A percentile compares a stretch with the other conserved stretches of the same genome.
Evolutionary conservation across 202 grass and related monocot genomes (phyloP).

Genomic region (Setaria italica): DNA sequence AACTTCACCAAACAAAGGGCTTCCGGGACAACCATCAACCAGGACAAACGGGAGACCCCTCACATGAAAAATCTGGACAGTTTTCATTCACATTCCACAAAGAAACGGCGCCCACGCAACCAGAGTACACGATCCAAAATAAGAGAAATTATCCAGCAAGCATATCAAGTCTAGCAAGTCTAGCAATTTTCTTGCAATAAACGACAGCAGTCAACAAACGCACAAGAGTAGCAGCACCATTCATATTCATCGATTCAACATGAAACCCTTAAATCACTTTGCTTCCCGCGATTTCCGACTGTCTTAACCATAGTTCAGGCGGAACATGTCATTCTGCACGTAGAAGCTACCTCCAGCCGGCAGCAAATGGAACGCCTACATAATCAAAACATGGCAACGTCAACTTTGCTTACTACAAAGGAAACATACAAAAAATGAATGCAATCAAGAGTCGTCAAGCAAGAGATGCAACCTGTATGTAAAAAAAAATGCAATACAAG

Average conservation of each 20-base stretch:
- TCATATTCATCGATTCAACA: constrained; percentile 34
- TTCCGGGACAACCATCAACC: no score
- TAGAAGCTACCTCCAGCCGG: constrained; percentile 45
- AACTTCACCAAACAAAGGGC: no score
- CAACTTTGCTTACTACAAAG: neutral
- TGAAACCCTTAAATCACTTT: constrained; percentile 15
- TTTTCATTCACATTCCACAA: constrained; percentile 46
- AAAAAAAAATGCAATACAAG: neutral
- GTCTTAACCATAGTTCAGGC: constrained; percentile 63
- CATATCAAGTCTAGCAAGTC: constrained; percentile 44
- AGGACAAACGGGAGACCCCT: no score
- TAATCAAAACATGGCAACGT: neutral
- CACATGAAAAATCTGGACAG: constrained; percentile 2
- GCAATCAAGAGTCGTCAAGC: neutral
- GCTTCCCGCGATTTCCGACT: no score
- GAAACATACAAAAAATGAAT: neutral
- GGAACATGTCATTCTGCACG: constrained; percentile 72
- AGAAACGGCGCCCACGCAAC: constrained; percentile 6
- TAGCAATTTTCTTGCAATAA: constrained; percentile 48
- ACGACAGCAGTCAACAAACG: constrained; percentile 13
- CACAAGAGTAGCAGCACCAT: constrained; percentile 33
- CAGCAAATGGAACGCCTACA: constrained; percentile 65
- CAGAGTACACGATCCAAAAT: constrained; percentile 19
- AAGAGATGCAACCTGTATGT: neutral
- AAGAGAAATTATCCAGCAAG: constrained; percentile 35